These are phyloP conservation scores for Globisporangium parvum DNA, from an alignment of 352 stramenopile genomes.

Conservation along the genomic window DNA sequence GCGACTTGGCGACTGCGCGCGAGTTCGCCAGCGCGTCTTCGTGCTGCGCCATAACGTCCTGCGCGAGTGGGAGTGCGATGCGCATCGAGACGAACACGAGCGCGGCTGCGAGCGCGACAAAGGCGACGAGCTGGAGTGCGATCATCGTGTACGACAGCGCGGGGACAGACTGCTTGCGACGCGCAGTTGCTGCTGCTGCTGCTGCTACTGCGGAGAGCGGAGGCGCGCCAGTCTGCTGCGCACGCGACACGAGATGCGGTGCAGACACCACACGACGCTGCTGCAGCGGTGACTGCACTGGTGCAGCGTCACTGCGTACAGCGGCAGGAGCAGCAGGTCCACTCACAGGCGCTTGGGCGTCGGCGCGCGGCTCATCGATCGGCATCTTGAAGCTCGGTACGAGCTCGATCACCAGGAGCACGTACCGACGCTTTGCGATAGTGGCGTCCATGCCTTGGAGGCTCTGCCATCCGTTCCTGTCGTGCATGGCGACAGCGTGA, in stretches of 20 bases:
- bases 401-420: constrained; percentile 42
- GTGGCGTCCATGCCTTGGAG: constrained; percentile 28
- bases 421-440: constrained; percentile 44
- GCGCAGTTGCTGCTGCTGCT: not conserved
- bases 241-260: not conserved
- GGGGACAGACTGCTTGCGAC: constrained; percentile 5
- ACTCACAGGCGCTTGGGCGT: not conserved
- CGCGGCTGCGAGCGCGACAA: constrained; percentile 10
- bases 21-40: constrained; percentile 19
- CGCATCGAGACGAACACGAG: constrained; percentile 6
- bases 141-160: constrained; percentile 10
- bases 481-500: not conserved
- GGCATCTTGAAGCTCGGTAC: constrained; percentile 40
- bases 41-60: constrained; percentile 17
- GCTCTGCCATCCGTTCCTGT: constrained; percentile 47
- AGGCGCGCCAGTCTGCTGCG: not conserved
- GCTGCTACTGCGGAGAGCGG: too few species aligned
- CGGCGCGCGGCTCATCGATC: constrained; percentile 5
- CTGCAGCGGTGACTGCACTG: not conserved
- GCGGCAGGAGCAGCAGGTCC: not conserved
- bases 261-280: not conserved
- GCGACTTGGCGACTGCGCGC: constrained; percentile 20
- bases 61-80: constrained; percentile 19
- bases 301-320: not conserved
- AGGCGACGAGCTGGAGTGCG: constrained; percentile 11